Evolutionary conservation across 441 rosid species (phyloP).

Genomic region (Bocquillonia castaneifolia): DNA sequence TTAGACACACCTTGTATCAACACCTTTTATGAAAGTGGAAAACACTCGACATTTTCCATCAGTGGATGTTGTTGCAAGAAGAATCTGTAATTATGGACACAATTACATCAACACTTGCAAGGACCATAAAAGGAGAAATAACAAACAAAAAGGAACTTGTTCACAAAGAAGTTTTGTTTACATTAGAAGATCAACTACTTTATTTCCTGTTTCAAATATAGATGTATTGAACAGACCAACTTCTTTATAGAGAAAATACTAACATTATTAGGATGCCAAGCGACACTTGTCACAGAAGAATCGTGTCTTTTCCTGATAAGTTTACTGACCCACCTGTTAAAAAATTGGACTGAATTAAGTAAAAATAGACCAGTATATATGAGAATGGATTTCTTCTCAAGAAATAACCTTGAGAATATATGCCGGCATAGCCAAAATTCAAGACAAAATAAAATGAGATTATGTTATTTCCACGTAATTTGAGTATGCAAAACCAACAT

Average conservation of each 20-base stretch:
- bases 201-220: neutral
- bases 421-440: neutral
- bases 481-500: neutral
- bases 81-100: slow-evolving; percentile 43
- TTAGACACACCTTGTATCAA: slow-evolving; percentile 66
- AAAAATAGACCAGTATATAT: neutral
- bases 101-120: slow-evolving; percentile 10
- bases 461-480: neutral
- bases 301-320: slow-evolving; percentile 83
- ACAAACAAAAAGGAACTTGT: neutral
- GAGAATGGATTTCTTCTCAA: neutral
- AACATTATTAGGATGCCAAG: slow-evolving; percentile 98
- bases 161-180: neutral
- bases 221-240: slow-evolving; percentile 1
- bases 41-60: slow-evolving; percentile 97
- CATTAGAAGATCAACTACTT: neutral
- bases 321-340: slow-evolving; percentile 97
- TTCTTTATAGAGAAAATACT: slow-evolving; percentile 23
- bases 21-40: slow-evolving; percentile 97
- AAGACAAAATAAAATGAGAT: too few species aligned
- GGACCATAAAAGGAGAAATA: neutral
- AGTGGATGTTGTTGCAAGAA: slow-evolving; percentile 92
- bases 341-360: neutral
- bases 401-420: neutral
- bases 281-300: slow-evolving; percentile 89